Base-by-base conservation (phyloP, 1,139 yeast species). In the Geotrichum candidum region DNA sequence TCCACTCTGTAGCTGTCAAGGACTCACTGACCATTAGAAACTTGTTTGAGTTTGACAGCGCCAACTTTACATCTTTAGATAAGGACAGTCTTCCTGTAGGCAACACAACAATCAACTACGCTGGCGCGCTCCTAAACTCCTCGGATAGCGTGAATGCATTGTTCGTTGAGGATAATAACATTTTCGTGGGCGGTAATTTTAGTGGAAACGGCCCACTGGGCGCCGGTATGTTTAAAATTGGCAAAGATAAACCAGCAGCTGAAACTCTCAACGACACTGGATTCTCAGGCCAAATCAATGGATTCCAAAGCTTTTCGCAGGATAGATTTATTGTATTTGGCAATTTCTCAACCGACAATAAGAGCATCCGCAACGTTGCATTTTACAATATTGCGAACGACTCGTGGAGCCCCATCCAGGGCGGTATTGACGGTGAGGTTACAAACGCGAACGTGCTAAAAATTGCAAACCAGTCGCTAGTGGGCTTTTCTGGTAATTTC, bases 21-120 rank as follows among this genome's bases (percentile, higher is more conserved):
- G 78, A 57, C 74, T 75, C 3, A 67, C 74, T 61, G 67, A 78
- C 53, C 5, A 70, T 91, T 61, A 87, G 88, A 71, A 95, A 95
- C 2, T 70, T 94, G 53, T 90, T 92, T 71, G 97, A 94, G 74
- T 94, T 86, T 73, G 84, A 90, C 0, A 76, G 85, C 57, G 76
- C 83, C 3, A 90, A 91, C 72, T 90, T 88, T 71, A 77, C 94
- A 0, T 65, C 71, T 15, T 10, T 54, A 5, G 69, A 72, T 53
- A 38, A 35, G 6, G 4, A n/a, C n/a, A 41, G 22, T 6, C 4
- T 51, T 15, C 81, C 79, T 61, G 83, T 89, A 53, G 90, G 91
- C 0, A 84, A 88, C 68, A 85, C 95, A 0, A 76, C 88, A 0
- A 75, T 92, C 59, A 90, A 90, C 67, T 66, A 73, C 15, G 73